Evolutionary conservation across 2,329 filamentous ascomycete species (phyloP), one percentile per base, ranked within the genome.

Genomic region (Phialophora macrospora): DNA sequence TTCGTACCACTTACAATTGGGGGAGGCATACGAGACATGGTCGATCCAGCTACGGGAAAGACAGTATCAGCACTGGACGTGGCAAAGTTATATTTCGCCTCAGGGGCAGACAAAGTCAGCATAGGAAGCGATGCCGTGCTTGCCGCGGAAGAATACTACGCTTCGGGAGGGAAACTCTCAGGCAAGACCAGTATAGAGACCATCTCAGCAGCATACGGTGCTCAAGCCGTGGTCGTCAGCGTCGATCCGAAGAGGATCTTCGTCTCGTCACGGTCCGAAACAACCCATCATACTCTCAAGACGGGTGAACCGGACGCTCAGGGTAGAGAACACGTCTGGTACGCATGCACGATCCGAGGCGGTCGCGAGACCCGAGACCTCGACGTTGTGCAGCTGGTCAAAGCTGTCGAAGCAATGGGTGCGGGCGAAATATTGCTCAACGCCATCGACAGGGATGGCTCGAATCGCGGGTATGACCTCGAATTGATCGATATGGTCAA

Each of bases 1-100:
- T 99, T 99, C 75, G 95, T 99, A 2, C 95, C 95, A 2, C 83
- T 99, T 68, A 99, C 95, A 11, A 90, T 99, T 68, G 95, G 96
- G 62, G 96, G 95, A 69, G 95, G 96, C 30, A 98, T 99, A 75
- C 88, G 92, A 73, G 94, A 98, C 79, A 95, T 93, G 0, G 85
- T 93, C 63, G 95, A 99, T 79, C 71, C 71, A 6, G 89, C 89
- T 0, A 93, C 97, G 78, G 92, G 92, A 51, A 92, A 88, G 55
- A 87, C 88, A 67, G 88, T 97, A n/a, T 89, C 91, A 2, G 95
- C 95, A 0, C 87, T 98, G 14, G 91, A 97, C 73, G 92, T 99
- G 68, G 95, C 95, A 22, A 94, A 90, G 55, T 90, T 98, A 85
- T 99, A 99, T 84, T 99, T 99, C 86, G 90, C 94, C 78, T 93